Conservation (phyloP, 352 stramenopile genomes). For the Thraustochytrium striatum region DNA sequence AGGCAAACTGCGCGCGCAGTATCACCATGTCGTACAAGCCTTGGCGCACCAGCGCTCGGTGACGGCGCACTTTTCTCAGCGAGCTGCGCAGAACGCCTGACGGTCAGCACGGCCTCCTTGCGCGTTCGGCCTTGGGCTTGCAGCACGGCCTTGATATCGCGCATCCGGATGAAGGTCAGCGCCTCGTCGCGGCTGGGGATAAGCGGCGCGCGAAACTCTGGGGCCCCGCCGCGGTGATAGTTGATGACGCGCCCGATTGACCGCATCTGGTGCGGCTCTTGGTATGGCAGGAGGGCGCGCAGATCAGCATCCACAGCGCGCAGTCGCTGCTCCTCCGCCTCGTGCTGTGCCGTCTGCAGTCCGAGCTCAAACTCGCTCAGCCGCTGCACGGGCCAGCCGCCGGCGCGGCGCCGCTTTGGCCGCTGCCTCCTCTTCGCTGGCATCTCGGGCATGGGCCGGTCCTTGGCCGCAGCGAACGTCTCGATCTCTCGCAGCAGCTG, state of each 20-base stretch:
- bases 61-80: not conserved
- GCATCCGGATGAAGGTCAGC: no score
- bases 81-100: not conserved
- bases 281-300: no score
- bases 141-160: not conserved
- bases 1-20: not conserved
- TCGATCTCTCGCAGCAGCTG: no score
- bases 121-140: not conserved
- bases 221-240: no score
- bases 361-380: not conserved
- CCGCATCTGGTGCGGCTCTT: no score
- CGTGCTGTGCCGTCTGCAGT: not conserved
- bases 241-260: no score
- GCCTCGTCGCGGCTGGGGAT: no score
- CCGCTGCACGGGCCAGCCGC: not conserved
- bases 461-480: no score
- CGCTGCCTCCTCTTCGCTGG: not conserved
- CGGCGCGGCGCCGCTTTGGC: not conserved
- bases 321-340: no score
- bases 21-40: not conserved
- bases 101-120: not conserved
- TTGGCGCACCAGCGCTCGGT: not conserved
- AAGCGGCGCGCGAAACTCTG: no score
- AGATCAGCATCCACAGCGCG: no score
- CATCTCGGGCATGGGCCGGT: no score